Evolutionary conservation across 2,329 filamentous ascomycete species (phyloP), one percentile per base, ranked within the genome.

Genomic region (Ilyonectria sp.): DNA sequence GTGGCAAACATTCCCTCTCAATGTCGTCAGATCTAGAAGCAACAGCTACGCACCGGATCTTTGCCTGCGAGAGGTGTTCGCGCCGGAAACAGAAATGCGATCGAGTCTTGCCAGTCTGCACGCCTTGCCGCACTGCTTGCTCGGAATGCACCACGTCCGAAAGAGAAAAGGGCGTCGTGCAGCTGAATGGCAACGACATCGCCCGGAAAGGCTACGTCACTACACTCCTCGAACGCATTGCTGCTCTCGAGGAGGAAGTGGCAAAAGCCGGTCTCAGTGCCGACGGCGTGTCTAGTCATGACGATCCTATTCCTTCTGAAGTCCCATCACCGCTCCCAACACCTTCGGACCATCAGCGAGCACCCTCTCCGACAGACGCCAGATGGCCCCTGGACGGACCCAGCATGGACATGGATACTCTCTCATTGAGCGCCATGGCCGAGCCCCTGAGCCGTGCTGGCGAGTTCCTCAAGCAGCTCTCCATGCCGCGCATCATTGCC

Each of bases 391-490:
- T 52, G 23, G 47, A 29, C 5, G 47, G 47, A 11, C 8, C 47
- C 21, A 21, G n/a, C 1, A 31, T 26, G n/a, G 15, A 52, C 23
- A 13, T 52, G 11, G 47, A 52, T 10, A 8, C n/a, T 23, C 47
- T 52, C 23, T 52, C 47, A 2, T 19, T 26, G 10, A 52, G 23
- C 47, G 67, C 67, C 35, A 60, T 69, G 55, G 67, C 67, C 17
- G 67, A 69, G 55, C 67, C 67, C 7, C 55, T 44, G 2, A 65
- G 44, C 23, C 63, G 63, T 6, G 60, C 56, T 9, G 67, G 56
- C 7, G 63, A 69, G 53, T 67, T 67, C 52, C 64, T 69, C 31
- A 65, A 67, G 44, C 67, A 69, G 31, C 64, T 69, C 8, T 69
- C 67, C 1, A 64, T 59, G 9, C 60, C 67, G 6, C 55, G 63